Conservation (phyloP, 495 filamentous ascomycete species). For the Penicillium bovifimosum region DNA sequence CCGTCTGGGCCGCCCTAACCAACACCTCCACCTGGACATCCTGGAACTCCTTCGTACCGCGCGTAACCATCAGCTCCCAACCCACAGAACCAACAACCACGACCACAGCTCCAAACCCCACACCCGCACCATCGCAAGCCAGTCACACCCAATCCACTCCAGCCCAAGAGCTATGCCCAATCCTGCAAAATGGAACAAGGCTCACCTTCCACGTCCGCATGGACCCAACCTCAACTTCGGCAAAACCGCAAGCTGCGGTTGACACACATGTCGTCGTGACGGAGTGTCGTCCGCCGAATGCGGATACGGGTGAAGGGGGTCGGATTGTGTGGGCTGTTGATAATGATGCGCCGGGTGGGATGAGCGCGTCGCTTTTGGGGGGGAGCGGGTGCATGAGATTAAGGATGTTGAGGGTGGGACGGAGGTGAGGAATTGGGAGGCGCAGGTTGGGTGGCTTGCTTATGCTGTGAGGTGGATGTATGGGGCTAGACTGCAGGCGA, state of each 20-base stretch:
- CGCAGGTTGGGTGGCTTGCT: conserved; percentile 33
- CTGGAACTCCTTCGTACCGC: conserved; percentile 43
- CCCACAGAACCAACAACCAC: conserved; percentile 2
- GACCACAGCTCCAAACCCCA: neutral
- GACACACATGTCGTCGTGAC: conserved; percentile 25
- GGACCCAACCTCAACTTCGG: conserved; percentile 27
- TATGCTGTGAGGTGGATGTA: conserved; percentile 39
- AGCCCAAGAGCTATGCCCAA: conserved; percentile 11
- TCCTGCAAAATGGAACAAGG: conserved; percentile 31
- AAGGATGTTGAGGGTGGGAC: conserved; percentile 27
- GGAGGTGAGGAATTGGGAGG: conserved; percentile 43
- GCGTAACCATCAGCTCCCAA: conserved; percentile 37
- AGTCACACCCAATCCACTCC: neutral
- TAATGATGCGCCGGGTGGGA: conserved; percentile 19
- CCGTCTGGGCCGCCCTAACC: conserved; percentile 34
- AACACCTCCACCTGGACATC: conserved; percentile 40
- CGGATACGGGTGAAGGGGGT: conserved; percentile 14
- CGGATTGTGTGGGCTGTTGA: conserved; percentile 37
- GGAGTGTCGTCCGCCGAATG: conserved; percentile 26
- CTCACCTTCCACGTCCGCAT: conserved; percentile 43
- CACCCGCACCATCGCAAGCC: neutral
- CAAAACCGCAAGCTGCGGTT: conserved; percentile 23
- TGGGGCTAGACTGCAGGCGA: conserved; percentile 24
- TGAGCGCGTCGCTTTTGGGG: conserved; percentile 25
- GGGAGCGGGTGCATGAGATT: conserved; percentile 41